Evolutionary conservation across 768 basidiomycete genomes (phyloP).

Genomic region (Russula griseocarnosa): DNA sequence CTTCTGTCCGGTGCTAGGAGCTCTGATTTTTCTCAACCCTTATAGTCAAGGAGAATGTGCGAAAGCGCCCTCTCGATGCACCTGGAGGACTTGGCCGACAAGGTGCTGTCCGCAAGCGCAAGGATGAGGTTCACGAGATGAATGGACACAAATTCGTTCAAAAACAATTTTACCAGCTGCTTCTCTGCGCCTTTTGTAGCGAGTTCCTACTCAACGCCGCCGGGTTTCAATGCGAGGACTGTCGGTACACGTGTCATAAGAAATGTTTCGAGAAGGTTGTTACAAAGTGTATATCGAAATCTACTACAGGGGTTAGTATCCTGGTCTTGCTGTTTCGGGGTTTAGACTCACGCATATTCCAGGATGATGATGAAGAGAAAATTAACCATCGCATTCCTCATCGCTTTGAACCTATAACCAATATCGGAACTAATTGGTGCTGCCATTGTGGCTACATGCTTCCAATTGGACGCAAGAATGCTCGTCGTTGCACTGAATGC

Average conservation of each 20-base stretch:
- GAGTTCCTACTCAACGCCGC: conserved; percentile 96
- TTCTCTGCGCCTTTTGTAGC: conserved; percentile 96
- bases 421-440: conserved; percentile 98
- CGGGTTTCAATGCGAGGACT: conserved; percentile 99
- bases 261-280: conserved; percentile 99
- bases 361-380: conserved; percentile 97
- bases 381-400: conserved; percentile 99
- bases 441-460: conserved; percentile 99
- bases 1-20: conserved; percentile 11
- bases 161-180: conserved; percentile 96
- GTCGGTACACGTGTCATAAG: conserved; percentile 98
- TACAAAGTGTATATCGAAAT: conserved; percentile 98
- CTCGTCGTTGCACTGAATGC: conserved; percentile 93
- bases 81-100: conserved; percentile 93
- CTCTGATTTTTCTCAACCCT: conserved; percentile 5
- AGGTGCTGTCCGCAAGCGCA: conserved; percentile 95
- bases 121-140: conserved; percentile 98
- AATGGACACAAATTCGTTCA: conserved; percentile 98
- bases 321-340: neutral
- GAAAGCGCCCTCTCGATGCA: conserved; percentile 91
- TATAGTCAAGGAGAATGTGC: conserved; percentile 94
- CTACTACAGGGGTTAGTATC: conserved; percentile 78
- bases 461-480: conserved; percentile 94
- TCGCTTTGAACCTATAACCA: conserved; percentile 94
- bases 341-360: conserved; percentile 12